Evolutionary conservation across 2,329 filamentous ascomycete genomes (phyloP).

Genomic region (Ceratocystis huliohia): DNA sequence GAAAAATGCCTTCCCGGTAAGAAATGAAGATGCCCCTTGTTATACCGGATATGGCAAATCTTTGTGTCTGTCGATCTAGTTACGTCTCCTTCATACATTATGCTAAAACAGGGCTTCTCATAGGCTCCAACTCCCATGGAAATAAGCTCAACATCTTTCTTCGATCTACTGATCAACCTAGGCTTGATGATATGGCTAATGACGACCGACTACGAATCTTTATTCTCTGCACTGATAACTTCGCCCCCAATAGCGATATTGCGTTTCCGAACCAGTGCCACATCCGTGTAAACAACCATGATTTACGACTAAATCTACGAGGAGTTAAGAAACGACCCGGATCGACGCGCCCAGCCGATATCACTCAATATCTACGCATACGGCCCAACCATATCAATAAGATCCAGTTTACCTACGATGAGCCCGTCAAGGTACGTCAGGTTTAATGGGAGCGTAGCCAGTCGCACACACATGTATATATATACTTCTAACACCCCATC

Average conservation of each 20-base stretch:
- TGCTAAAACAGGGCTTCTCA: not conserved
- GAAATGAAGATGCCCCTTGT: conserved; percentile 24
- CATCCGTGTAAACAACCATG: conserved; percentile 74
- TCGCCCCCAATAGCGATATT: conserved; percentile 56
- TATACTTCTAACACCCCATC: conserved; percentile 21
- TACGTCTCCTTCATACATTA: not conserved
- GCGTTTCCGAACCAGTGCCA: conserved; percentile 88
- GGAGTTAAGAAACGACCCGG: conserved; percentile 94
- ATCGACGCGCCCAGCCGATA: conserved; percentile 83
- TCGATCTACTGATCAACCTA: conserved; percentile 38
- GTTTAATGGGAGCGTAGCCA: too few relatives aligned
- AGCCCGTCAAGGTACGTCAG: conserved; percentile 66
- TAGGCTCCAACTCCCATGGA: conserved; percentile 9
- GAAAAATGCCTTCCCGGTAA: conserved; percentile 57
- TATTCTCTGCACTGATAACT: conserved; percentile 67
- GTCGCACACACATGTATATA: too few relatives aligned
- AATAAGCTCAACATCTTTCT: conserved; percentile 36
- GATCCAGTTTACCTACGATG: conserved; percentile 80
- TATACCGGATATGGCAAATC: not conserved
- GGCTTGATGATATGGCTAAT: conserved; percentile 42
- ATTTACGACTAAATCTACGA: conserved; percentile 84
- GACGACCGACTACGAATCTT: conserved; percentile 60
- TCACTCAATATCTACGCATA: conserved; percentile 63
- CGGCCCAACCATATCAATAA: conserved; percentile 59
- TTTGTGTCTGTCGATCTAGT: not conserved